Evolutionary conservation across 1,284 basidiomycete genomes (phyloP), one percentile per base, ranked within the genome.

Genomic region (Sanguinoderma infundibulare): DNA sequence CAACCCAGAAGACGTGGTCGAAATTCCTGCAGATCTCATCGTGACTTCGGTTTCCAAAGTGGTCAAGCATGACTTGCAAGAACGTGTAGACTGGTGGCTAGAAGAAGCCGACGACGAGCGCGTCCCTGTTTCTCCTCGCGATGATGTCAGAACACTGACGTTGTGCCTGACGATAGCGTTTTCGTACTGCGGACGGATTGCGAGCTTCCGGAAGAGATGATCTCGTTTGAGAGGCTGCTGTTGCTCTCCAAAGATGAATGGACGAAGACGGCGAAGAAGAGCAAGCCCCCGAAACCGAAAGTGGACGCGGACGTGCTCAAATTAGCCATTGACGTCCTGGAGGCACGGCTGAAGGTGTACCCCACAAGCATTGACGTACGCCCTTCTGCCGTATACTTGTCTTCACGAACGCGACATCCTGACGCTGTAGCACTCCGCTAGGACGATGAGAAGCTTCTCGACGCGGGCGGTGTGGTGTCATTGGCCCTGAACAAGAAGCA

Each of bases 51-150:
- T 85, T 3, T 68, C 71, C 35, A 70, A 74, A 53, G 67, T 57
- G 47, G 64, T 58, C 55, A 74, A 63, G 62, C 73, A 51, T 24
- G 66, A 69, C 61, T 60, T 68, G 46, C 78, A 81, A 60, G 86
- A 87, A 62, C 82, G 94, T 20, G 89, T 96, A 9, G 93, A 97
- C 64, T 95, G 91, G 87, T 96, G 95, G 92, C 78, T 97, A 8
- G 94, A 96, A 66, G 86, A 91, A 72, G 93, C 92, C 2, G 89
- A 92, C 20, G 95, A 97, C 65, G 95, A 98, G 95, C 96, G 71
- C 72, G 92, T 83, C 39, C n/a, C 38, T 38, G 52, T 47, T 49
- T 60, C n/a, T 49, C 63, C 53, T 10, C 36, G 35, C 67, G 40
- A 55, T 55, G 35, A 28, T 49, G 39, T 8, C 14, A 15, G 20